A percentile compares a stretch with the other conserved stretches of the same genome.
These are phyloP conservation scores for Fistulifera pelliculosa DNA, from an alignment of 108 stramenopile species.

Conservation along the genomic window DNA sequence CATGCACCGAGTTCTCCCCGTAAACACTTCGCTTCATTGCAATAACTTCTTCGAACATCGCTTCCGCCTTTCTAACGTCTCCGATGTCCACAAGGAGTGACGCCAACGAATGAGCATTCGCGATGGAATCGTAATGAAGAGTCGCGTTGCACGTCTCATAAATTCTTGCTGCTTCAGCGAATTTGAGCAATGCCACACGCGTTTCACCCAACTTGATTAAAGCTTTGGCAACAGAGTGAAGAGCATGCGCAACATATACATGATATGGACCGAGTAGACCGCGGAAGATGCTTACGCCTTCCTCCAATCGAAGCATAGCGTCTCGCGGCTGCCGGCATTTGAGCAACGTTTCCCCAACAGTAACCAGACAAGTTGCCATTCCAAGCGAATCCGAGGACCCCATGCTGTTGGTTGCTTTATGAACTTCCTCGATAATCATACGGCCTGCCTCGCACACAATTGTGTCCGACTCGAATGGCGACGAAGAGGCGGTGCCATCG, in stretches of 20 bases:
- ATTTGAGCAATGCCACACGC: conserved; percentile 61
- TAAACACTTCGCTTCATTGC: conserved; percentile 62
- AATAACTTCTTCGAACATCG: conserved; percentile 81
- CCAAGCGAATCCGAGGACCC: conserved; percentile 47
- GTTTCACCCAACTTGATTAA: conserved; percentile 66
- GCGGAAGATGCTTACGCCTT: conserved; percentile 62
- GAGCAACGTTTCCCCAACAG: conserved; percentile 74
- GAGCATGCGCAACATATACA: conserved; percentile 51
- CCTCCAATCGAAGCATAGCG: conserved; percentile 70
- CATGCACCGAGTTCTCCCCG: conserved; percentile 57
- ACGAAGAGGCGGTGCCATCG: neutral
- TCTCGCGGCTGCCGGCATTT: conserved; percentile 69
- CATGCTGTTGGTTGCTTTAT: conserved; percentile 31
- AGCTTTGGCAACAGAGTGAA: conserved; percentile 70
- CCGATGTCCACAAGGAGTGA: conserved; percentile 71
- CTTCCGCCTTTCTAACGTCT: conserved; percentile 66
- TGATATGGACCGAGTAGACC: conserved; percentile 57
- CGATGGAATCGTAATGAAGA: conserved; percentile 71
- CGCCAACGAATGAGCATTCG: conserved; percentile 73
- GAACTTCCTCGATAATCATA: conserved; percentile 61
- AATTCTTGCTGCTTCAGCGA: conserved; percentile 73
- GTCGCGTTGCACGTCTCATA: conserved; percentile 75
- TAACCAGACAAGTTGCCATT: conserved; percentile 71
- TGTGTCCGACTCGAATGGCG: conserved; percentile 47
- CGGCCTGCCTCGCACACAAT: conserved; percentile 64